phyloP scores from a whole-genome alignment of 2,329 filamentous ascomycete species.

The Aphanocladium album region DNA sequence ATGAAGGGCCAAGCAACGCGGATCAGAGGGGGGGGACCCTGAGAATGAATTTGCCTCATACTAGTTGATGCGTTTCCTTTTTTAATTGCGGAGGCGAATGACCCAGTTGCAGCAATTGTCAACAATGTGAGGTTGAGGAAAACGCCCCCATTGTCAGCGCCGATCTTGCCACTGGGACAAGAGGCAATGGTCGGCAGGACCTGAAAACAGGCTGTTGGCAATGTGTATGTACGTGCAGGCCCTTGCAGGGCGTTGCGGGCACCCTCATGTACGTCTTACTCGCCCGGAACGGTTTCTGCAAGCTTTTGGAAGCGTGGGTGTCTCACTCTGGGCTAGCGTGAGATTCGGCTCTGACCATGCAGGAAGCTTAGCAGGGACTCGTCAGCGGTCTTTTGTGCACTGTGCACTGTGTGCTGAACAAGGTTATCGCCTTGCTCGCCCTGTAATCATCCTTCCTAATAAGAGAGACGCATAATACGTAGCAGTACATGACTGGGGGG shows the following conservation, averaged over 20 bases:
- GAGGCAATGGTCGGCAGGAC: too few relatives aligned
- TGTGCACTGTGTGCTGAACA: too few relatives aligned
- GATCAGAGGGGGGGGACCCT: not conserved
- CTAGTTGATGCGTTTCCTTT: not conserved
- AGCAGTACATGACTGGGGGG: too few relatives aligned
- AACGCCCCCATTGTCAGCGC: not conserved
- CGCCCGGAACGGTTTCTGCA: not conserved
- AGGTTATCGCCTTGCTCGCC: too few relatives aligned
- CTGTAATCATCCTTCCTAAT: not conserved
- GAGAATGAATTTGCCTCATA: not conserved
- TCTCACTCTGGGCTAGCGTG: conserved; percentile 5
- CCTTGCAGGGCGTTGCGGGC: not conserved
- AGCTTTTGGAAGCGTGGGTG: not conserved
- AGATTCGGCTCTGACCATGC: not conserved
- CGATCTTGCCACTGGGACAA: conserved; percentile 3
- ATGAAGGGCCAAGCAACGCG: not conserved
- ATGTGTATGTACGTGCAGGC: not conserved
- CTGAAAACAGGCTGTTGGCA: not conserved
- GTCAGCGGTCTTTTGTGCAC: too few relatives aligned
- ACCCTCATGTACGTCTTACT: not conserved
- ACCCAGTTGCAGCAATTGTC: not conserved
- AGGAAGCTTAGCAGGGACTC: too few relatives aligned
- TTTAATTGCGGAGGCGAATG: not conserved
- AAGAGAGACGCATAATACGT: not conserved
- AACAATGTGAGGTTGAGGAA: too few relatives aligned